Evolutionary conservation across 192 early-diverging fungal species (phyloP), one percentile per base, ranked within the genome.

Genomic region (Entomortierella lignicola): DNA sequence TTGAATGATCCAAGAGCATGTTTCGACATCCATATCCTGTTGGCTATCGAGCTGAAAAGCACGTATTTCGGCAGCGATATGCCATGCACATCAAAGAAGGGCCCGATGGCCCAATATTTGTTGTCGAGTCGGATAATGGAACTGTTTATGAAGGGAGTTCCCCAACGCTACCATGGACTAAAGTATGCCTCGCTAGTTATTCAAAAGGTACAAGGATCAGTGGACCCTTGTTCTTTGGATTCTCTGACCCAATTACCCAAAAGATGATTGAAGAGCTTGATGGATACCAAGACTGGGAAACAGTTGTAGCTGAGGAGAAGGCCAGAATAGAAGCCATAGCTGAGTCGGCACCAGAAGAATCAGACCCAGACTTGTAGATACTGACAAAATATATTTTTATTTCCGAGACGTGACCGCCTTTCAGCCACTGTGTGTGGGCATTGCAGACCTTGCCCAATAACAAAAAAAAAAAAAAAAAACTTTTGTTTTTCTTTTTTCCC

Each of bases 141-240:
- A 82, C 64, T 7, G 53, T 71, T 2, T 87, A 68, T 47, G 69
- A 72, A 41, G 86, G 86, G 39, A 42, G 66, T 11, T 83, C 82
- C 4, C 86, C 86, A 7, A 87, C 86, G n/a, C 81, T 80, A 1
- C 86, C 86, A 15, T 87, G 86, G 86, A 87, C 86, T 12, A 81
- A 82, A 18, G 86, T 71, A 0, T 87, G 86, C 56, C 73, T 81
- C 31, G 71, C 59, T 0, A 85, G 84, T 60, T 81, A 82, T 25
- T 86, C 84, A 18, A 79, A 72, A 37, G 82, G 81, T 4, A 88
- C 87, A 2, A 67, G 87, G 55, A 83, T 88, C 23, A 86, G 85
- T 57, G 87, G 87, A 15, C 87, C 87, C 0, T 55, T 88, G 56
- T 88, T 86, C 55, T 86, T 80, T 74, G 87, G 87, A 5, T 88